Conservation (phyloP, 345 rosid species). For the Turnera subulata region DNA sequence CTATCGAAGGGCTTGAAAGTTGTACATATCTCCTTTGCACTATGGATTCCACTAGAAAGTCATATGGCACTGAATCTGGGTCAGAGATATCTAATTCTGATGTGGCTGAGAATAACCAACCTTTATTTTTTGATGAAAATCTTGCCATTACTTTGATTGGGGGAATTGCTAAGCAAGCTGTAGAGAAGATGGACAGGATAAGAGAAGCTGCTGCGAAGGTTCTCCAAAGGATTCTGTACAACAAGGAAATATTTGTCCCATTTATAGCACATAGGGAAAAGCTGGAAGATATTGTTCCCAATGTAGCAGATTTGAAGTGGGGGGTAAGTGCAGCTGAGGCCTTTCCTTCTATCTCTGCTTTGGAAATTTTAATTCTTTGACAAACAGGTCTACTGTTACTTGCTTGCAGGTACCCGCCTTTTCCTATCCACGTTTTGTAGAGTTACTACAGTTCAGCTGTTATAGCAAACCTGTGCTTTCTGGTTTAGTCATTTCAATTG, state of each 20-base stretch:
- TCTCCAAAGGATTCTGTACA: conserved; percentile 72
- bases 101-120: conserved; percentile 17
- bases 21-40: conserved; percentile 74
- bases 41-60: conserved; percentile 12
- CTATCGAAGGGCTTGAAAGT: conserved; percentile 81
- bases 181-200: conserved; percentile 91
- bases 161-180: conserved; percentile 77
- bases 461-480: conserved; percentile 66
- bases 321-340: conserved; percentile 42
- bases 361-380: conserved; percentile 11
- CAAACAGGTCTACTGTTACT: conserved; percentile 8
- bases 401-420: conserved; percentile 70
- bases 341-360: conserved; percentile 14
- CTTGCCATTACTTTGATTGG: conserved; percentile 59
- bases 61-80: conserved; percentile 18
- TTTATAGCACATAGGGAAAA: conserved; percentile 65
- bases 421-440: conserved; percentile 79
- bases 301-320: conserved; percentile 56
- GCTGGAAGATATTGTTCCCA: conserved; percentile 64
- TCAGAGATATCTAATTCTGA: conserved; percentile 20
- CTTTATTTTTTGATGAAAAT: conserved; percentile 48
- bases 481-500: conserved; percentile 82
- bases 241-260: conserved; percentile 44
- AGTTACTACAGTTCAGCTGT: conserved; percentile 53
- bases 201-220: conserved; percentile 85